Conservation (phyloP, 352 stramenopile genomes). For the Phytophthora quininea region DNA sequence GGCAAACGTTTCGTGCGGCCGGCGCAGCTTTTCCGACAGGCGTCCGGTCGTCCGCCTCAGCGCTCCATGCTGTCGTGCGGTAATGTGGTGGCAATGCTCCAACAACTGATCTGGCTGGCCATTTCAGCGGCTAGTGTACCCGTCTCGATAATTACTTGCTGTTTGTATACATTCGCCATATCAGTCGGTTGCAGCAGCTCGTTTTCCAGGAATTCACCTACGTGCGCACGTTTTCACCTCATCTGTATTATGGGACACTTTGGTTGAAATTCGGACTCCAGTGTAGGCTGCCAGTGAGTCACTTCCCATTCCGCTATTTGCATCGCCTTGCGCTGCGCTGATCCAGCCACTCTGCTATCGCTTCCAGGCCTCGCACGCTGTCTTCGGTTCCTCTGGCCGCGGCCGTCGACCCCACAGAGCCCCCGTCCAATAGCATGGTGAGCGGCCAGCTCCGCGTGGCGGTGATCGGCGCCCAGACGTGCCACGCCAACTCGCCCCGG, state of each 20-base stretch:
- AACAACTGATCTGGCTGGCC: not conserved
- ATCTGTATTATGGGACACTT: constrained; percentile 14
- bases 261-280: not conserved
- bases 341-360: too few relatives aligned
- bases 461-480: constrained; percentile 73
- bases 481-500: constrained; percentile 31
- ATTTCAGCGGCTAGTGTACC: too few relatives aligned
- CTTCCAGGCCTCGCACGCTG: not conserved
- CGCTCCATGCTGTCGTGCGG: not conserved
- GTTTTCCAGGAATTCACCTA: constrained; percentile 12
- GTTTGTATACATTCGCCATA: not conserved
- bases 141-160: too few relatives aligned
- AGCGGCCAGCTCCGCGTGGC: constrained; percentile 54
- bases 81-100: not conserved
- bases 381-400: constrained; percentile 20
- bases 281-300: constrained; percentile 16
- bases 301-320: constrained; percentile 32
- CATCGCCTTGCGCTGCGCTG: not conserved
- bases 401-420: constrained; percentile 5
- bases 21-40: too few relatives aligned
- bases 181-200: constrained; percentile 4
- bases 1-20: not conserved
- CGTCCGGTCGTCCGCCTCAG: not conserved
- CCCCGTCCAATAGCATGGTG: constrained; percentile 24
- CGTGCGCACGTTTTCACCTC: constrained; percentile 17